Base-by-base conservation (phyloP, 345 rosid species). In the Linum usitatissimum region DNA sequence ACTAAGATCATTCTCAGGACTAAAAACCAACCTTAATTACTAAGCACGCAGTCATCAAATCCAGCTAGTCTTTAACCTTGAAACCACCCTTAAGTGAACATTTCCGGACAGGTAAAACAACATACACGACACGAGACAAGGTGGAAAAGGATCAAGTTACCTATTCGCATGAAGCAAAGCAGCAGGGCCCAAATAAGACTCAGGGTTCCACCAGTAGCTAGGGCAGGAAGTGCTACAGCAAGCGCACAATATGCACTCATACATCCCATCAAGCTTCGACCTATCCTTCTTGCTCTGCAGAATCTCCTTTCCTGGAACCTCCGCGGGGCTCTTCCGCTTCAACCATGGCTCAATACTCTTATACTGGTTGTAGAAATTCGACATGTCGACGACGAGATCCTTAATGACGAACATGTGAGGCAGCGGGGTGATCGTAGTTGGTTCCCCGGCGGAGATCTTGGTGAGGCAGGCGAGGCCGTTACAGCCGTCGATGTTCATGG, bases 181-280 rank as follows among this genome's bases (percentile, higher is more conserved):
- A 54, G 97, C 98, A 0, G 98, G 98, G 1, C 95, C 98, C 71
- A 92, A 76, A 62, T 92, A 92, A 28, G 91, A 76, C 67, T 92
- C 98, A 17, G 98, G 96, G 48, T 89, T 92, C 98, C 98, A 92
- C 98, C 98, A 92, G 60, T 92, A 92, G 57, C 98, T 92, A 30
- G 98, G 98, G 73, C 95, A 92, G 5, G 96, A 85, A 0, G 96
- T 87, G 68, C 91, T 87, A 62, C 98, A 92, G 65, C 98, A 92
- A 38, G 98, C 93, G 59, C 98, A 92, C 39, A 89, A 76, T 28
- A 92, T 92, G 56, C 98, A 89, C 73, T 92, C 98, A 30, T 92
- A 92, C 98, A 87, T 92, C 71, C 95, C 98, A 62, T 92, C 98
- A 53, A 92, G 83, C 84, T 87, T 89, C 23, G 88, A 81, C 73